These are phyloP conservation scores for Furcasterigmium sp. DNA, from an alignment of 2,329 filamentous ascomycete species.

Conservation along the genomic window DNA sequence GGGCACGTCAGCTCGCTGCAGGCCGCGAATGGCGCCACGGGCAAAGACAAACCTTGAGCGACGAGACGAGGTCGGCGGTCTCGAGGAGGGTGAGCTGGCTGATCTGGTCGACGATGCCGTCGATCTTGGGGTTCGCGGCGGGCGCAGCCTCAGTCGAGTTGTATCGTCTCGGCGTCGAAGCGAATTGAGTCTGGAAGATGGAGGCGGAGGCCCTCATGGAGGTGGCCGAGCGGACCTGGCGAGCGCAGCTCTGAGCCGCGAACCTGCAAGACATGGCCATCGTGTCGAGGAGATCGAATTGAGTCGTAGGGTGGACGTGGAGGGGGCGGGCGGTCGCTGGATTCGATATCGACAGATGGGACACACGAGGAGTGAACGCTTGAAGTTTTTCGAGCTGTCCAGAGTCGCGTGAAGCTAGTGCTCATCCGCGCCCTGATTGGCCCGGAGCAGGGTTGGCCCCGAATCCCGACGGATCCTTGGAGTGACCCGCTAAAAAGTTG, in stretches of 20 bases:
- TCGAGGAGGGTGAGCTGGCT: slow-evolving; percentile 96
- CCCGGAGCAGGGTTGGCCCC: slow-evolving; percentile 28
- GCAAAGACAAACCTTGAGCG: slow-evolving; percentile 69
- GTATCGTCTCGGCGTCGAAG: slow-evolving; percentile 64
- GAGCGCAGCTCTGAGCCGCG: slow-evolving; percentile 60
- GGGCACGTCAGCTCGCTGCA: slow-evolving; percentile 4
- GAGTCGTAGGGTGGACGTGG: slow-evolving; percentile 3
- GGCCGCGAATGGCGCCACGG: neutral
- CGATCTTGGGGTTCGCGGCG: slow-evolving; percentile 78
- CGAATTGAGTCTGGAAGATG: slow-evolving; percentile 40
- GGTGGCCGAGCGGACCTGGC: slow-evolving; percentile 49
- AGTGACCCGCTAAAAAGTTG: slow-evolving; percentile 27
- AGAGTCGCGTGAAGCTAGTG: slow-evolving; percentile 14
- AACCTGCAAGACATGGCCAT: slow-evolving; percentile 62
- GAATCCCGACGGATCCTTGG: slow-evolving; percentile 18
- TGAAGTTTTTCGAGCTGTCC: slow-evolving; percentile 37
- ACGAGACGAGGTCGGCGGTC: slow-evolving; percentile 91
- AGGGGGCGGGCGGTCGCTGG: neutral
- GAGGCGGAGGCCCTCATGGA: slow-evolving; percentile 40
- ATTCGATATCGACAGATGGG: slow-evolving; percentile 2
- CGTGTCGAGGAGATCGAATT: slow-evolving; percentile 19
- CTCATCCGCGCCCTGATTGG: slow-evolving; percentile 22
- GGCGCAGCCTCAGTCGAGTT: slow-evolving; percentile 73
- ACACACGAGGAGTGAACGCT: slow-evolving; percentile 5
- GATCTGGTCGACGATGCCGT: slow-evolving; percentile 95